phyloP scores from a whole-genome alignment of 1,139 yeast genomes.

The Blastobotrys apis region DNA sequence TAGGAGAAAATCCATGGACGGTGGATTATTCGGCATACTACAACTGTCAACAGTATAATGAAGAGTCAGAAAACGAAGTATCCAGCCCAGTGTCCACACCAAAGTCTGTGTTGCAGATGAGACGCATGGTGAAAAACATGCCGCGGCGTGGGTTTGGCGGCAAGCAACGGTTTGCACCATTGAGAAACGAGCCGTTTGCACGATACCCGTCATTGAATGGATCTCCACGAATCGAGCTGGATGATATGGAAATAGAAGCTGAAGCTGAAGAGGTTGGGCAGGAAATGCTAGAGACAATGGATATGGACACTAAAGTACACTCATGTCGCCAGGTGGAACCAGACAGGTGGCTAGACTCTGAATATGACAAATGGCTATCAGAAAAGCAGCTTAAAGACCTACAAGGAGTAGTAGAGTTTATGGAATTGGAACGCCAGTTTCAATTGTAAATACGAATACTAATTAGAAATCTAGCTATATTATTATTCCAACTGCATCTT shows the following conservation, averaged over 20 bases:
- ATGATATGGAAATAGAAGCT: too few relatives aligned
- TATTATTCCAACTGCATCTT: slow-evolving; percentile 1
- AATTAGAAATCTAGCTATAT: background rate
- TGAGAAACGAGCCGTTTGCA: slow-evolving; percentile 11
- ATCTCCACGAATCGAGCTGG: too few relatives aligned
- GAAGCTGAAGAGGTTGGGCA: too few relatives aligned
- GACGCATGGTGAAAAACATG: too few relatives aligned
- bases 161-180: slow-evolving; percentile 8
- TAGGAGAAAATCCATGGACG: slow-evolving; percentile 5
- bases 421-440: slow-evolving; percentile 25
- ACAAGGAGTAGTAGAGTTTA: slow-evolving; percentile 22
- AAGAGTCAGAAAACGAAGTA: background rate
- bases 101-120: slow-evolving; percentile 9
- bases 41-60: background rate
- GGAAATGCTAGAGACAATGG: background rate
- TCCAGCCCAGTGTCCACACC: slow-evolving; percentile 5
- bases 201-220: slow-evolving; percentile 10
- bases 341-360: slow-evolving; percentile 14
- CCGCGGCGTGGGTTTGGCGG: slow-evolving; percentile 13
- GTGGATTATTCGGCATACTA: too few relatives aligned
- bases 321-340: slow-evolving; percentile 3
- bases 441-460: background rate
- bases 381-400: slow-evolving; percentile 19
- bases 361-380: slow-evolving; percentile 19
- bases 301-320: too few relatives aligned